phyloP scores from a whole-genome alignment of 1,284 basidiomycete species.

The Erythrobasidium hasegawianum region DNA sequence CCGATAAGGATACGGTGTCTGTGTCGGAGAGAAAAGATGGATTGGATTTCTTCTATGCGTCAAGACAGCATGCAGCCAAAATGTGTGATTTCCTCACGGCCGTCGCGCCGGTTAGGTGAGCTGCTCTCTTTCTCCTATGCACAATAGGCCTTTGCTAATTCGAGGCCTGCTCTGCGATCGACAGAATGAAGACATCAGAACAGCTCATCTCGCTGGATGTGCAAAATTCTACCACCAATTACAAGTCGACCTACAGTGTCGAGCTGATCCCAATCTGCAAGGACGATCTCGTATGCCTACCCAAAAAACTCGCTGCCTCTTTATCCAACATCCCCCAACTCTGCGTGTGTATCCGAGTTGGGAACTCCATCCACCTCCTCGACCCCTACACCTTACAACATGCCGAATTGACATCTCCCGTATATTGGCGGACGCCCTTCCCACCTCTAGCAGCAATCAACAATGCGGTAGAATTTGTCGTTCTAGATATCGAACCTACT shows the following conservation, averaged over 20 bases:
- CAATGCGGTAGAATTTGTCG: slow-evolving; percentile 89
- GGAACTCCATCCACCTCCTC: slow-evolving; percentile 83
- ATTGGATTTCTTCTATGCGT: slow-evolving; percentile 92
- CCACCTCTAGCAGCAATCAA: slow-evolving; percentile 72
- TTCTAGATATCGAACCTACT: slow-evolving; percentile 81
- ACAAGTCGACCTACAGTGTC: slow-evolving; percentile 96
- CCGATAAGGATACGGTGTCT: slow-evolving; percentile 91
- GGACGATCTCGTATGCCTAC: slow-evolving; percentile 91
- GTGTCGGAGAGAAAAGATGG: slow-evolving; percentile 92
- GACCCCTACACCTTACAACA: slow-evolving; percentile 82
- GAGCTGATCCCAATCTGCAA: slow-evolving; percentile 97
- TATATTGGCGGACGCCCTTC: slow-evolving; percentile 90
- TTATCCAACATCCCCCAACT: slow-evolving; percentile 85
- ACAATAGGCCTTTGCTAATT: no score
- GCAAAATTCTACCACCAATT: slow-evolving; percentile 87
- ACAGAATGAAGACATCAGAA: slow-evolving; percentile 82
- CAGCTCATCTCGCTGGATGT: slow-evolving; percentile 90
- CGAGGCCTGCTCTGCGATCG: no score
- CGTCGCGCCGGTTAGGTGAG: slow-evolving; percentile 81
- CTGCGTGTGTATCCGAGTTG: slow-evolving; percentile 82
- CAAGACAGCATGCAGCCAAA: slow-evolving; percentile 85
- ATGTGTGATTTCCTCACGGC: slow-evolving; percentile 93
- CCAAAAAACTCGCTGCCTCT: slow-evolving; percentile 71
- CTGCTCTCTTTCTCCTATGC: slow-evolving; percentile 20
- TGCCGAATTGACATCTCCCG: slow-evolving; percentile 71